Evolutionary conservation across 345 rosid genomes (phyloP).

Genomic region (Conringia planisiliqua): DNA sequence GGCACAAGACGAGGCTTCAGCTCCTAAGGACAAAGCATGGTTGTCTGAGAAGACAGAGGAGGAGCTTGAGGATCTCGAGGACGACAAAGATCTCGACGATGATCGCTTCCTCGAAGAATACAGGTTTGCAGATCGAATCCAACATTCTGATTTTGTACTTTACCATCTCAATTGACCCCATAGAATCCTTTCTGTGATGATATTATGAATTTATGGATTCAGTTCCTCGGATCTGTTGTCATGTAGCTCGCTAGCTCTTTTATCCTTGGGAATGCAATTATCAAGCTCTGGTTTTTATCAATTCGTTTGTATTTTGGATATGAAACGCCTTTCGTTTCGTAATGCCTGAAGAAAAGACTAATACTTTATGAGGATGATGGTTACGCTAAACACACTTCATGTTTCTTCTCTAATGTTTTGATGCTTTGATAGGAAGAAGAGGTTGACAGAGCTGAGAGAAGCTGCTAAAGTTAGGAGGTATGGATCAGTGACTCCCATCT

Average conservation of each 20-base stretch:
- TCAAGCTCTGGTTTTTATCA: conserved; percentile 7
- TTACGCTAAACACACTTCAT: background rate
- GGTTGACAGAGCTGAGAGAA: conserved; percentile 80
- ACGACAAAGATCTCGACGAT: conserved; percentile 69
- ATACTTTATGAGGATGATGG: background rate
- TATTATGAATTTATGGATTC: conserved; percentile 4
- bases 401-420: background rate
- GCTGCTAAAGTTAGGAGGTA: conserved; percentile 54
- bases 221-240: conserved; percentile 15
- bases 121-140: conserved; percentile 44
- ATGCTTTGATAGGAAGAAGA: conserved; percentile 70
- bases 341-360: background rate
- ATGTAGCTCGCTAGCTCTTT: background rate
- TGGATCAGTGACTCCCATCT: conserved; percentile 84
- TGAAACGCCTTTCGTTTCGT: background rate
- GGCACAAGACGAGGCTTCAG: conserved; percentile 54
- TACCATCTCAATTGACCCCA: background rate
- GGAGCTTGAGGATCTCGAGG: conserved; percentile 83
- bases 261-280: background rate
- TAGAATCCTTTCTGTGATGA: background rate
- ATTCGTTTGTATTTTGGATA: conserved; percentile 1
- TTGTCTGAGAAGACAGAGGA: conserved; percentile 68
- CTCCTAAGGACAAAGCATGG: conserved; percentile 81
- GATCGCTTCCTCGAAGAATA: conserved; percentile 89
- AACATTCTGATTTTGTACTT: background rate